Base-by-base conservation (phyloP, 208 protist genomes). In the Vickermania ingenoplastis region DNA sequence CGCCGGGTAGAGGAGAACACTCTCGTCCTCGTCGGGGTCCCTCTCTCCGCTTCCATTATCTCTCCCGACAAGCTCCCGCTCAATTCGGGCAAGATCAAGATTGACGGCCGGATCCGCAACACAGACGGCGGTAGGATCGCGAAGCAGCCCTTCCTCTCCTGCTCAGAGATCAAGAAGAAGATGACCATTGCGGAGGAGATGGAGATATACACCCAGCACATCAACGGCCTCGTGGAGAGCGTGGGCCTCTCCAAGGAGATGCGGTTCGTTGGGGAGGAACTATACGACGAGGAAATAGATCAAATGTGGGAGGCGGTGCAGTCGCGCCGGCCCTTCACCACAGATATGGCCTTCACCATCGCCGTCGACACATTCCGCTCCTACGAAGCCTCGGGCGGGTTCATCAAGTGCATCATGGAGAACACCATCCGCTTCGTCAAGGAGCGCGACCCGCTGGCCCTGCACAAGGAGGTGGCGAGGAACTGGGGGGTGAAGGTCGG, bases 401-500 rank as follows among this genome's bases (percentile, higher is more conserved):
- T 92, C 36, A 75, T 89, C 41, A 90, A 90, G 71, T 28, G 53
- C 24, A 63, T 94, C 23, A 75, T 88, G 58, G 80, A 90, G 65
- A 82, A 76, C 54, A 71, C 77, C 13, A 65, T 92, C 60, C 36
- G 26, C 22, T 56, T 52, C 57, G 67, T 85, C 52, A 89, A 83
- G 54, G 53, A 67, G 21, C 63, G 68, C 17, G 65, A 89, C 49
- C 62, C 67, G 17, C 61, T 91, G 0, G 77, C 73, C 22, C 49
- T 94, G 27, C 75, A 94, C 52, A 50, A 64, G 5, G 79, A 94
- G 60, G 76, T 94, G 49, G 83, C 88, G 17, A 60, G 45, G 24
- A 94, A 95, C 75, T 83, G 79, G 62, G 80, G 83, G 36, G 77
- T 93, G 26, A 92, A 90, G 73, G 59, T 87, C 22, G 83, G 71